These are phyloP conservation scores for Globisporangium perplexum DNA, from an alignment of 352 stramenopile species.

Conservation along the genomic window DNA sequence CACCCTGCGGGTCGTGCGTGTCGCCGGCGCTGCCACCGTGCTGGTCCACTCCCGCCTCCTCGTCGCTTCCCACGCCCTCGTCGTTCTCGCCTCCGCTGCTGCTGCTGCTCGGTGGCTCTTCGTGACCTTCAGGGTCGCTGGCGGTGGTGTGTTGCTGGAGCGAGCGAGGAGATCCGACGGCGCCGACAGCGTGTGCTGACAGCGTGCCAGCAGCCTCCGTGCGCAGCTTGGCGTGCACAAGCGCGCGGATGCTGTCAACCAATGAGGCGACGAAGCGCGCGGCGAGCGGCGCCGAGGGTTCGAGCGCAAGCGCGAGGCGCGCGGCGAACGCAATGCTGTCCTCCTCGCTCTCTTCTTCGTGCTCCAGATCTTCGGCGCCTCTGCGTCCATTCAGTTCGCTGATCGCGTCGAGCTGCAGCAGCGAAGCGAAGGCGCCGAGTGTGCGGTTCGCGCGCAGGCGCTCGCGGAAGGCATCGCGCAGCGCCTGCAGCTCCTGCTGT, in stretches of 20 bases:
- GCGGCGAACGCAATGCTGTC: slow-evolving; percentile 13
- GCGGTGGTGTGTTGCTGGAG: neutral
- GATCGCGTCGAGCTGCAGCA: slow-evolving; percentile 2
- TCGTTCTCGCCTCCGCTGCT: neutral
- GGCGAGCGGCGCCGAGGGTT: slow-evolving; percentile 9
- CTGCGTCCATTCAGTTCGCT: neutral
- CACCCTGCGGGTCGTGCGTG: neutral
- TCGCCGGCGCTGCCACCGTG: neutral
- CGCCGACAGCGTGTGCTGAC: neutral
- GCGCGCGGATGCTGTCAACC: slow-evolving; percentile 4
- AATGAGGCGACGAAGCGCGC: slow-evolving; percentile 18
- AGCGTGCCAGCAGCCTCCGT: slow-evolving; percentile 6
- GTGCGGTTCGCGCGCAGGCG: slow-evolving; percentile 15
- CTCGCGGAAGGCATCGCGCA: slow-evolving; percentile 15
- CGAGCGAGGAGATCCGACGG: neutral
- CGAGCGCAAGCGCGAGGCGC: slow-evolving; percentile 3
- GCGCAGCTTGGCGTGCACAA: slow-evolving; percentile 18
- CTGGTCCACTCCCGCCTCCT: neutral
- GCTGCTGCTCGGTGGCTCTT: neutral
- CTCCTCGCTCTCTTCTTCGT: neutral
- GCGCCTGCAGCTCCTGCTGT: slow-evolving; percentile 12
- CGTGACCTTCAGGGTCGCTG: neutral
- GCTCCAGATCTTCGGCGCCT: neutral
- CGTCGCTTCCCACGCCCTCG: neutral
- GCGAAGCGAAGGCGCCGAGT: slow-evolving; percentile 10